Evolutionary conservation across 176 grass and related monocot genomes (phyloP).

Genomic region (Thinopyrum elongatum): DNA sequence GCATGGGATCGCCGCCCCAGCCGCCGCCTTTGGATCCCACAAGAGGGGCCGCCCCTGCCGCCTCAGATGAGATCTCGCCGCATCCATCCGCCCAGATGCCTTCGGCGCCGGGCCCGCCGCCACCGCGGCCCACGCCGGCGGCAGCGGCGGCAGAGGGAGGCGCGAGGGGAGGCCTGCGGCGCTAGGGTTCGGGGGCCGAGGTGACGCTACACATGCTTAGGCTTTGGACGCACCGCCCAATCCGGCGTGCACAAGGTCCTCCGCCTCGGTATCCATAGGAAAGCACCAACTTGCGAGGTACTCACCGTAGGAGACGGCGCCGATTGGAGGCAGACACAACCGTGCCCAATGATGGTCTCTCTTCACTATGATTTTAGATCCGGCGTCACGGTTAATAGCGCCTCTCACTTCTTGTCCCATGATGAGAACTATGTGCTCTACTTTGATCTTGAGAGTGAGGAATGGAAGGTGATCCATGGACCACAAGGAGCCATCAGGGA

Average conservation of each 20-base stretch:
- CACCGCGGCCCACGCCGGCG: too few species aligned
- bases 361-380: too few species aligned
- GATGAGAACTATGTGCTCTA: not conserved
- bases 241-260: not conserved
- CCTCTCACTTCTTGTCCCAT: not conserved
- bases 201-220: not conserved
- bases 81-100: too few species aligned
- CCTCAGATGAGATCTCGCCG: too few species aligned
- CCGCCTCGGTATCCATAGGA: not conserved
- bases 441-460: not conserved
- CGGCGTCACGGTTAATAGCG: not conserved
- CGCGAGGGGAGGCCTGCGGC: too few species aligned
- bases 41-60: too few species aligned
- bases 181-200: too few species aligned
- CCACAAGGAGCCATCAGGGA: not conserved
- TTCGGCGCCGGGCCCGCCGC: too few species aligned
- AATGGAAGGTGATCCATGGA: not conserved
- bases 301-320: not conserved
- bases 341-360: not conserved
- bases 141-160: too few species aligned
- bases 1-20: too few species aligned
- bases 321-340: not conserved
- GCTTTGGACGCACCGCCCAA: not conserved
- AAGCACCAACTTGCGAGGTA: not conserved
- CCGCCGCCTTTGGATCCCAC: too few species aligned